Percentiles rank a stretch among this genome's conserved stretches.
These are phyloP conservation scores for Dryas integrifolia DNA, from an alignment of 331 rosid genomes.

Conservation along the genomic window DNA sequence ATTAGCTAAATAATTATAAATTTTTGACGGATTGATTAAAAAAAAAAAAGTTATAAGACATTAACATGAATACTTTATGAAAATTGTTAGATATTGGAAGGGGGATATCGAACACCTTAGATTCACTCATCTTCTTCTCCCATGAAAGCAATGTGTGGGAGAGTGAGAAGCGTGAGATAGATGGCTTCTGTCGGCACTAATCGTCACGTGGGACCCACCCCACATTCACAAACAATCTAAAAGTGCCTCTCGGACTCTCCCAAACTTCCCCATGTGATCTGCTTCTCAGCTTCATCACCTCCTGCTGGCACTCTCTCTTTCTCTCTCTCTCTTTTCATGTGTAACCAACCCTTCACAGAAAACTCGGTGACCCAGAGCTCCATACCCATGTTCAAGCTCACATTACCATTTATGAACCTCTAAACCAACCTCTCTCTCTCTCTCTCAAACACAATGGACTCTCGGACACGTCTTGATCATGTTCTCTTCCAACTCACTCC, in stretches of 20 bases:
- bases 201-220: conserved; percentile 73
- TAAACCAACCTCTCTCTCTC: conserved; percentile 13
- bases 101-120: neutral
- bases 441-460: conserved; percentile 56
- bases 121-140: neutral
- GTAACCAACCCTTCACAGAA: conserved; percentile 11
- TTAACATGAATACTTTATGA: too few relatives aligned
- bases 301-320: conserved; percentile 42
- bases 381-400: conserved; percentile 12
- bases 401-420: conserved; percentile 26
- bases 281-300: conserved; percentile 44
- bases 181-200: conserved; percentile 31
- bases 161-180: neutral
- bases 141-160: neutral
- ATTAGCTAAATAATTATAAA: too few relatives aligned
- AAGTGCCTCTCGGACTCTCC: conserved; percentile 23
- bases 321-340: conserved; percentile 42
- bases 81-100: neutral
- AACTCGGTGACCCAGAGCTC: conserved; percentile 10
- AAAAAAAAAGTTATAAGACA: too few relatives aligned
- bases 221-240: conserved; percentile 40
- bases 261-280: conserved; percentile 43
- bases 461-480: conserved; percentile 71
- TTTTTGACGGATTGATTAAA: too few relatives aligned
- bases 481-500: conserved; percentile 98